Evolutionary conservation across 2,329 filamentous ascomycete species (phyloP).

Genomic region (Colletotrichum destructivum): DNA sequence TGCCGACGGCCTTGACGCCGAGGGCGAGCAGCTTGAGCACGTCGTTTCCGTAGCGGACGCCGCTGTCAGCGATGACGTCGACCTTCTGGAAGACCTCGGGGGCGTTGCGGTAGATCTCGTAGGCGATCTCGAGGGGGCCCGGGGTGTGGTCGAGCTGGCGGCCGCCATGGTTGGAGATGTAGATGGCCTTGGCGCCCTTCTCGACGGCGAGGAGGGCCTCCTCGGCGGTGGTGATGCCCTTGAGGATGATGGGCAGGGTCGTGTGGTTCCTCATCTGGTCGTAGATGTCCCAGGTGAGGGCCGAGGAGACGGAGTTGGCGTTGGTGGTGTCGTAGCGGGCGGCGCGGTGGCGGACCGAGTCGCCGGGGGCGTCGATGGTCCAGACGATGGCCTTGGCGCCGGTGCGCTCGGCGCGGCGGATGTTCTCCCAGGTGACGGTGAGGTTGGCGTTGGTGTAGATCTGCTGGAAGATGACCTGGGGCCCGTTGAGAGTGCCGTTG

Average conservation of each 20-base stretch:
- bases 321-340: slow-evolving; percentile 45
- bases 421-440: slow-evolving; percentile 51
- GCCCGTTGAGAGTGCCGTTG: slow-evolving; percentile 46
- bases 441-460: slow-evolving; percentile 49
- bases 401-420: slow-evolving; percentile 51
- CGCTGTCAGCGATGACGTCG: slow-evolving; percentile 56
- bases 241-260: slow-evolving; percentile 55
- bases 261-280: slow-evolving; percentile 51
- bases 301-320: slow-evolving; percentile 42
- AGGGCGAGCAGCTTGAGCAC: slow-evolving; percentile 57
- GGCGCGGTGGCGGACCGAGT: slow-evolving; percentile 44
- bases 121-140: slow-evolving; percentile 50
- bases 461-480: slow-evolving; percentile 53
- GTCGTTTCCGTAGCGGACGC: slow-evolving; percentile 56
- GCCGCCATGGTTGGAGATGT: slow-evolving; percentile 59
- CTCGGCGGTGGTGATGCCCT: slow-evolving; percentile 56
- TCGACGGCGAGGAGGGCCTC: slow-evolving; percentile 53
- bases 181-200: slow-evolving; percentile 54
- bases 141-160: slow-evolving; percentile 58
- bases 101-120: slow-evolving; percentile 53
- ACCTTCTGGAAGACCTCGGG: slow-evolving; percentile 55
- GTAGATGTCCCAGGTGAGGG: slow-evolving; percentile 47
- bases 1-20: slow-evolving; percentile 57
- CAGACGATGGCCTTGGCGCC: slow-evolving; percentile 57
- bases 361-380: slow-evolving; percentile 52